Conservation (phyloP, 306 rosid species). For the Delonix regia region DNA sequence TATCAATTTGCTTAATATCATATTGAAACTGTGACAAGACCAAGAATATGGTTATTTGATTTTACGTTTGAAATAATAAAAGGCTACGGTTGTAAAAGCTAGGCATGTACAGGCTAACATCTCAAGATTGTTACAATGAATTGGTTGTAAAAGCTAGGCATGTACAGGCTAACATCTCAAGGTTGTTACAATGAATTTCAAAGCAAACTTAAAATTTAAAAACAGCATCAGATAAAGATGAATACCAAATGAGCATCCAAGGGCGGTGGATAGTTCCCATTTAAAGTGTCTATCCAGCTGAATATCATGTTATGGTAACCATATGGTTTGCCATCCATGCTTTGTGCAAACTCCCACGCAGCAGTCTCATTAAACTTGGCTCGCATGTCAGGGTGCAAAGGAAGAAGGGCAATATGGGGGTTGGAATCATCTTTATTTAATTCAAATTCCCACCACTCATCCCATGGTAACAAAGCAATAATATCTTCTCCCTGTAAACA, state of each 20-base stretch:
- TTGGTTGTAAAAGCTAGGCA: not conserved
- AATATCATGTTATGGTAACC: constrained; percentile 97
- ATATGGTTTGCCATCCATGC: constrained; percentile 87
- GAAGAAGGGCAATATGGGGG: constrained; percentile 96
- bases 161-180: constrained; percentile 11
- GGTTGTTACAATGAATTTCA: constrained; percentile 4
- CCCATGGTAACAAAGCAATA: constrained; percentile 87
- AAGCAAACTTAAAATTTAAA: constrained; percentile 22
- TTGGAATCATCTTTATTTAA: constrained; percentile 77
- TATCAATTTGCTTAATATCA: constrained; percentile 9
- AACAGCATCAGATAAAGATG: constrained; percentile 14
- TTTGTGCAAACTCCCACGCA: constrained; percentile 93
- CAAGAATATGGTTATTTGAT: constrained; percentile 21
- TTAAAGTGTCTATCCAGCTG: constrained; percentile 93
- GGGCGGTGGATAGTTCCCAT: constrained; percentile 89
- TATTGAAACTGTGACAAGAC: constrained; percentile 23
- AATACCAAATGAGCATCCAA: constrained; percentile 93
- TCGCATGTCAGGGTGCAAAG: constrained; percentile 80
- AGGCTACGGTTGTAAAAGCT: not conserved
- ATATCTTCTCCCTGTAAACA: constrained; percentile 83
- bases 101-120: constrained; percentile 17
- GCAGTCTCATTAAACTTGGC: constrained; percentile 91
- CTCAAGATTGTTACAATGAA: constrained; percentile 11
- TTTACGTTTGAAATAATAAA: constrained; percentile 2
- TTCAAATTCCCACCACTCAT: constrained; percentile 96